Evolutionary conservation across 306 rosid genomes (phyloP), one percentile per base, ranked within the genome.

Genomic region (Prunus davidiana): DNA sequence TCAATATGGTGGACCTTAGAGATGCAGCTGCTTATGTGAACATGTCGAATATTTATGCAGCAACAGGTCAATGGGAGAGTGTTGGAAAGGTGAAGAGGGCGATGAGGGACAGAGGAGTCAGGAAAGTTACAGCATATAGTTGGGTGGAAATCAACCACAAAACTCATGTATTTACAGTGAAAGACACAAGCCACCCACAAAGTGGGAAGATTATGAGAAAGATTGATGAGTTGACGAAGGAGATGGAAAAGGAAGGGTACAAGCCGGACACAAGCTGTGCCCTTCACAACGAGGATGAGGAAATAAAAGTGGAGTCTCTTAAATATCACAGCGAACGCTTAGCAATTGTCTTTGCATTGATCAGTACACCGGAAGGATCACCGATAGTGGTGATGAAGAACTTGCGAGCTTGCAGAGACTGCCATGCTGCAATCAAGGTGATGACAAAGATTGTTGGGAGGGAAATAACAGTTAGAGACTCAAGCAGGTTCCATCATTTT

Each of bases 1-100:
- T 95, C 79, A 89, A 81, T 32, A 90, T 88, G 97, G 72, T 79
- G 54, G 84, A 63, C 64, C 91, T 95, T 34, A 83, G 92, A 79
- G 86, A 92, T 65, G 96, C 96, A 75, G 92, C 87, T 61, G 89
- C 97, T 67, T 95, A 89, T 74, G 86, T 92, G 78, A 88, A 63
- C 86, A 82, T 95, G 92, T 85, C 98, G 25, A 95, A 90, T 82
- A 90, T 95, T 68, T 92, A 92, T 73, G 97, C 98, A 69, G 93
- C 79, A 75, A 88, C 88, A 34, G 98, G 96, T 75, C 80, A 89
- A 77, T 92, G 98, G 97, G 97, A 95, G 54, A 86, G 76, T 82
- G 96, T 88, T 24, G 87, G 90, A 22, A 89, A 85, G 79, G 88
- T 92, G 79, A 92, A 86, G 92, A 90, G 86, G 77, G 97, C 91